These are phyloP conservation scores for Cryptococcus maquisensis DNA, from an alignment of 1,284 basidiomycete species.

Conservation along the genomic window DNA sequence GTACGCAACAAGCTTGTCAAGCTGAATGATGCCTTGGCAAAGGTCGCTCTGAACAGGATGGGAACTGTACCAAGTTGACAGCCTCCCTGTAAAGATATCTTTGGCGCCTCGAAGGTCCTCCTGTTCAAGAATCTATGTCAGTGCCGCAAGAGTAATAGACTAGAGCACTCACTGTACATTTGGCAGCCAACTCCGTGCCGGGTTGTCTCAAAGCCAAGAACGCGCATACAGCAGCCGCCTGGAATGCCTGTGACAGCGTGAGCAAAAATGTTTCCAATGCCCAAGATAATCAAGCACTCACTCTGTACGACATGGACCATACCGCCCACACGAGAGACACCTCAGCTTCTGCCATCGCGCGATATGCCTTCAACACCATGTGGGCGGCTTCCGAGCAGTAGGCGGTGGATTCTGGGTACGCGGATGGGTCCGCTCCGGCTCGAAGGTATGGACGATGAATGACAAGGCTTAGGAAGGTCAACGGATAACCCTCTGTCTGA, in stretches of 20 bases:
- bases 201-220: constrained; percentile 48
- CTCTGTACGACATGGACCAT: constrained; percentile 45
- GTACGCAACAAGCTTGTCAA: constrained; percentile 41
- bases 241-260: constrained; percentile 37
- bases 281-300: constrained; percentile 12
- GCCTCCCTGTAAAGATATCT: constrained; percentile 40
- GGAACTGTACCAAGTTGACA: constrained; percentile 36
- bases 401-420: constrained; percentile 45
- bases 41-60: constrained; percentile 48
- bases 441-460: constrained; percentile 48
- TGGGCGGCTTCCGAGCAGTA: constrained; percentile 42
- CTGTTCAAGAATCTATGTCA: constrained; percentile 9
- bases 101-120: constrained; percentile 39
- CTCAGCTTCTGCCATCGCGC: constrained; percentile 34
- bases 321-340: constrained; percentile 45
- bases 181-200: constrained; percentile 31
- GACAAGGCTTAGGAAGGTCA: constrained; percentile 28
- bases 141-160: background rate
- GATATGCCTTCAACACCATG: constrained; percentile 39
- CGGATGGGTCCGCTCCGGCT: constrained; percentile 41
- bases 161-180: constrained; percentile 34
- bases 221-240: constrained; percentile 47
- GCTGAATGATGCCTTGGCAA: constrained; percentile 40
- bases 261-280: background rate
- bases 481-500: background rate